These are phyloP conservation scores for Lepidopterella palustris DNA, from an alignment of 495 filamentous ascomycete genomes.

Conservation along the genomic window DNA sequence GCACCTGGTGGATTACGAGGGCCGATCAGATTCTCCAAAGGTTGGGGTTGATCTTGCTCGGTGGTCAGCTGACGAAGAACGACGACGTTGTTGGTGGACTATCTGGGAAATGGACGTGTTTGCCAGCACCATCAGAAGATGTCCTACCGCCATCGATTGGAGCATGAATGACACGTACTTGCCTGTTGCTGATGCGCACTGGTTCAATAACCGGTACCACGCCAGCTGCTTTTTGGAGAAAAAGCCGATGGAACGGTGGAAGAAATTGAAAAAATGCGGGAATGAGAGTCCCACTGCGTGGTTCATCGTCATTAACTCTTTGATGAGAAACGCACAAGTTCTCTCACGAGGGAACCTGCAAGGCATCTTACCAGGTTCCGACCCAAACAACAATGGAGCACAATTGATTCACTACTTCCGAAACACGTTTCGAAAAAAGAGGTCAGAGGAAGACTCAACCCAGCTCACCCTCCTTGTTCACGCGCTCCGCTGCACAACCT, in stretches of 20 bases:
- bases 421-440: neutral
- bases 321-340: constrained; percentile 33
- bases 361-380: constrained; percentile 31
- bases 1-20: constrained; percentile 28
- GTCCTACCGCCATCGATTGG: constrained; percentile 34
- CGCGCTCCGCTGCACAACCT: neutral
- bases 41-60: constrained; percentile 18
- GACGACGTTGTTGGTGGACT: constrained; percentile 27
- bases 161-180: constrained; percentile 16
- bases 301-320: constrained; percentile 32
- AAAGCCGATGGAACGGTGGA: constrained; percentile 32
- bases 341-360: constrained; percentile 7
- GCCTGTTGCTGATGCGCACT: constrained; percentile 32
- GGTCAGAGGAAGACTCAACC: neutral
- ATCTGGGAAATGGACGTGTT: constrained; percentile 42
- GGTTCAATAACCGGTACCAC: constrained; percentile 28
- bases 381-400: constrained; percentile 1
- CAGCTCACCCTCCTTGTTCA: neutral
- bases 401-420: constrained; percentile 1
- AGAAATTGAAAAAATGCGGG: constrained; percentile 28
- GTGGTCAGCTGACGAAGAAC: constrained; percentile 3
- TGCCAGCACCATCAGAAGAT: constrained; percentile 34
- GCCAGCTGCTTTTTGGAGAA: constrained; percentile 33
- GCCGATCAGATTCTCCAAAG: neutral
- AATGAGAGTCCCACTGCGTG: constrained; percentile 39